phyloP scores from a whole-genome alignment of 495 filamentous ascomycete genomes.

The Polyplosphaeria fusca region DNA sequence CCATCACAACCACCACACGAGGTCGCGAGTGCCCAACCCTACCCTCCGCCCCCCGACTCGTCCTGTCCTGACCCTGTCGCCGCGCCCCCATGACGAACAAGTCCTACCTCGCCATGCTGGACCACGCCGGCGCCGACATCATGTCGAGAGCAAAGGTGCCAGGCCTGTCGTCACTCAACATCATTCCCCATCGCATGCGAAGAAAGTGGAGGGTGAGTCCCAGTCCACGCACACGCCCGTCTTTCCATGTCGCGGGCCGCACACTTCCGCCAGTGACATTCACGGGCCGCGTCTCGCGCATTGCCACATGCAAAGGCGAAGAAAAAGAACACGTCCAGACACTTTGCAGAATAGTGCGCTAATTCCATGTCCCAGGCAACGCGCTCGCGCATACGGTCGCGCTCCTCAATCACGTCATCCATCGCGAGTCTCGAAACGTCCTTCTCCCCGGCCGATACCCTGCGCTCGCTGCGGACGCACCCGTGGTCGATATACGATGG shows the following conservation, averaged over 20 bases:
- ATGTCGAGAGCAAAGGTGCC: slow-evolving; percentile 36
- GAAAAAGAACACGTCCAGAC: too few species aligned
- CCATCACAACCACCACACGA: neutral
- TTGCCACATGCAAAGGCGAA: too few species aligned
- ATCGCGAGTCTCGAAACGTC: slow-evolving; percentile 79
- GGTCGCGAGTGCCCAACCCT: neutral
- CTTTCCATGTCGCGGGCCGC: too few species aligned
- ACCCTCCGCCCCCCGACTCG: neutral
- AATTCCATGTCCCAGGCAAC: too few species aligned
- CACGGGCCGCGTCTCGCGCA: too few species aligned
- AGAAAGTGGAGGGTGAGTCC: slow-evolving; percentile 63
- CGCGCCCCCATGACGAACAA: slow-evolving; percentile 28
- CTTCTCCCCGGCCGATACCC: slow-evolving; percentile 68
- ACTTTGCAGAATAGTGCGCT: too few species aligned
- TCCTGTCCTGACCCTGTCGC: neutral
- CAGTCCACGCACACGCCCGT: too few species aligned
- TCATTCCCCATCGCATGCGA: slow-evolving; percentile 69
- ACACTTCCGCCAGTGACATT: too few species aligned
- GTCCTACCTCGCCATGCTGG: slow-evolving; percentile 31
- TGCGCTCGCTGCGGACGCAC: slow-evolving; percentile 67
- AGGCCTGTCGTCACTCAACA: slow-evolving; percentile 44
- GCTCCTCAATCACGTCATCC: slow-evolving; percentile 66
- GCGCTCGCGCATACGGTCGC: slow-evolving; percentile 66
- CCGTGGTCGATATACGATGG: slow-evolving; percentile 83
- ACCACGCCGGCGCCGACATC: slow-evolving; percentile 32